Evolutionary conservation across 352 stramenopile genomes (phyloP).

Genomic region (Phytophthora vignae): DNA sequence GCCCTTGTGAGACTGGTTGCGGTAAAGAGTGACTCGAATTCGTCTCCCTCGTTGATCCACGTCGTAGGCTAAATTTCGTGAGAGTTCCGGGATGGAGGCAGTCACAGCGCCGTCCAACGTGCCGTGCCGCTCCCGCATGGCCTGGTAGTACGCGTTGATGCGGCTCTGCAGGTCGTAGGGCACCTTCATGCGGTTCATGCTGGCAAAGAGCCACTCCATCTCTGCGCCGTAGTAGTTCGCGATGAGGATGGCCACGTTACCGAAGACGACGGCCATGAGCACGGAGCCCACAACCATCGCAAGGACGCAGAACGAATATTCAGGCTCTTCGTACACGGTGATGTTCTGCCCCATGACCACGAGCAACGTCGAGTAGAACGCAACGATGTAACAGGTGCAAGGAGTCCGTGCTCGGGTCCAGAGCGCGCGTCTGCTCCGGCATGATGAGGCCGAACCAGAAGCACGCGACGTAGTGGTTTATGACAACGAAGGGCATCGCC

Average conservation of each 20-base stretch:
- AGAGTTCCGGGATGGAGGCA: slow-evolving; percentile 82
- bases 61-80: slow-evolving; percentile 83
- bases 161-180: slow-evolving; percentile 81
- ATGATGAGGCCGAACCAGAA: slow-evolving; percentile 76
- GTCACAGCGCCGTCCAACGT: slow-evolving; percentile 80
- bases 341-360: slow-evolving; percentile 87
- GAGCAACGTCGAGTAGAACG: slow-evolving; percentile 73
- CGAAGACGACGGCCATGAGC: slow-evolving; percentile 88
- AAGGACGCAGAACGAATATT: slow-evolving; percentile 80
- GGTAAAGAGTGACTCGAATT: slow-evolving; percentile 14
- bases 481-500: slow-evolving; percentile 71
- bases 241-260: slow-evolving; percentile 87
- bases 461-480: slow-evolving; percentile 86
- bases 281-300: slow-evolving; percentile 78
- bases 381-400: slow-evolving; percentile 66
- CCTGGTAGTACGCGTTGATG: slow-evolving; percentile 89
- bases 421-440: slow-evolving; percentile 55
- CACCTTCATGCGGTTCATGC: slow-evolving; percentile 85
- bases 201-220: slow-evolving; percentile 90
- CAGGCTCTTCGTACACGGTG: slow-evolving; percentile 63
- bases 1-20: not conserved
- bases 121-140: slow-evolving; percentile 87
- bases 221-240: slow-evolving; percentile 88
- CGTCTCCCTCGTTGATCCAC: slow-evolving; percentile 49
- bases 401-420: slow-evolving; percentile 38